phyloP scores from a whole-genome alignment of 352 stramenopile species.

The Phytopythium boreale region DNA sequence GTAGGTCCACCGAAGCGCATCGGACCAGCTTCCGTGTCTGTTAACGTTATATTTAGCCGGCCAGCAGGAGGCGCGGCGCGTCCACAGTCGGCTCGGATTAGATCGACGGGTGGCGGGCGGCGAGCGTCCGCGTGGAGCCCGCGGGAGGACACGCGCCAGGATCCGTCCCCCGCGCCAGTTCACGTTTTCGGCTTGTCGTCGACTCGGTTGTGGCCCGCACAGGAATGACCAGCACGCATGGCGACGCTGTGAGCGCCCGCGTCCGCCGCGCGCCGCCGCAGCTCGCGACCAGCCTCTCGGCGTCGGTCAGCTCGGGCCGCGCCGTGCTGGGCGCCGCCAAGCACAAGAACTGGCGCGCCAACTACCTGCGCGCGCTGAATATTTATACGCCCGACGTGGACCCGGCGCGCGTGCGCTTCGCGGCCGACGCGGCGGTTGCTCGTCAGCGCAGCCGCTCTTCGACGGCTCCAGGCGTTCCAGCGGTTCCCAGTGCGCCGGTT shows the following conservation, averaged over 20 bases:
- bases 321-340: slow-evolving; percentile 23
- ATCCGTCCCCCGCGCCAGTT: neutral
- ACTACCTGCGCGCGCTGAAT: slow-evolving; percentile 76
- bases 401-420: slow-evolving; percentile 10
- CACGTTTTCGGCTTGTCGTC: neutral
- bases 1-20: too few species aligned
- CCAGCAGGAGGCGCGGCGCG: too few species aligned
- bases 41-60: neutral
- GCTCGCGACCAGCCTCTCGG: slow-evolving; percentile 8
- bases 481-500: neutral
- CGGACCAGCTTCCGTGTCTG: too few species aligned
- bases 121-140: neutral
- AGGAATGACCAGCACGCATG: slow-evolving; percentile 4
- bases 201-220: neutral
- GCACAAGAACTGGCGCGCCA: slow-evolving; percentile 70
- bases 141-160: neutral
- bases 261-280: neutral
- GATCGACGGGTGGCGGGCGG: neutral
- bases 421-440: slow-evolving; percentile 9
- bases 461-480: neutral
- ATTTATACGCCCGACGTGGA: slow-evolving; percentile 54
- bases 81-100: neutral
- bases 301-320: slow-evolving; percentile 14
- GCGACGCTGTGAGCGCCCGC: neutral
- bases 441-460: neutral